phyloP scores from a whole-genome alignment of 2,329 filamentous ascomycete genomes.

The Trichoderma guizhouense region DNA sequence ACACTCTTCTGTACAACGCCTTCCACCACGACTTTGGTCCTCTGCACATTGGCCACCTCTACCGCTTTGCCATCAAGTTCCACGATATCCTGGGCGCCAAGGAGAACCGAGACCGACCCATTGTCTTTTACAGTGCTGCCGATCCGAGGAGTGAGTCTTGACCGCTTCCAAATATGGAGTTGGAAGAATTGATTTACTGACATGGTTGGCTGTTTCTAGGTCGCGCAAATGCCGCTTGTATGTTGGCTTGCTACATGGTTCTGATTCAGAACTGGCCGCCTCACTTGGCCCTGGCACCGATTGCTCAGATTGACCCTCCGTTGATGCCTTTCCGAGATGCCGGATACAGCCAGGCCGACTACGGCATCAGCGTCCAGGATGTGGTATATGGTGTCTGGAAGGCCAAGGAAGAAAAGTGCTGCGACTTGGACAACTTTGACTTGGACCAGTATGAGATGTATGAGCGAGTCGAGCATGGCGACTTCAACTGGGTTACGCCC shows the following conservation, averaged over 20 bases:
- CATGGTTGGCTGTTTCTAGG: constrained; percentile 44
- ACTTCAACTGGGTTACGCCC: constrained; percentile 99
- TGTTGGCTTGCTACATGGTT: constrained; percentile 98
- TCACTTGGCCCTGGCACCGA: constrained; percentile 89
- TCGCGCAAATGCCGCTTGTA: constrained; percentile 88
- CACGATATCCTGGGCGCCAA: constrained; percentile 92
- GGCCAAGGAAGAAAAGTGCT: constrained; percentile 92
- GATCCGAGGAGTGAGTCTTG: constrained; percentile 76
- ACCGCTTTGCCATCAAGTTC: constrained; percentile 92
- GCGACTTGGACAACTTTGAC: constrained; percentile 88
- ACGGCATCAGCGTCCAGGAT: constrained; percentile 91
- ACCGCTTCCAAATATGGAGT: background rate
- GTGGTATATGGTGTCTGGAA: constrained; percentile 99
- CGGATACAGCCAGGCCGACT: constrained; percentile 97
- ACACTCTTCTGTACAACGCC: constrained; percentile 90
- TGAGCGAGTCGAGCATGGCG: constrained; percentile 94
- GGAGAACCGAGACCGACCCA: constrained; percentile 81
- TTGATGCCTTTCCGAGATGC: constrained; percentile 99
- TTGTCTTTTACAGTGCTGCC: constrained; percentile 94
- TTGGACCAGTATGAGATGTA: constrained; percentile 95
- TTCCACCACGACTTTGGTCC: constrained; percentile 99
- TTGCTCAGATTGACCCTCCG: constrained; percentile 93
- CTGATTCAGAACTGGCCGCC: constrained; percentile 97
- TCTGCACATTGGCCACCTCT: constrained; percentile 93
- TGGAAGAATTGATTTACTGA: background rate